These are phyloP conservation scores for Rhodotorula sp. DNA, from an alignment of 1,284 basidiomycete species.

Conservation along the genomic window DNA sequence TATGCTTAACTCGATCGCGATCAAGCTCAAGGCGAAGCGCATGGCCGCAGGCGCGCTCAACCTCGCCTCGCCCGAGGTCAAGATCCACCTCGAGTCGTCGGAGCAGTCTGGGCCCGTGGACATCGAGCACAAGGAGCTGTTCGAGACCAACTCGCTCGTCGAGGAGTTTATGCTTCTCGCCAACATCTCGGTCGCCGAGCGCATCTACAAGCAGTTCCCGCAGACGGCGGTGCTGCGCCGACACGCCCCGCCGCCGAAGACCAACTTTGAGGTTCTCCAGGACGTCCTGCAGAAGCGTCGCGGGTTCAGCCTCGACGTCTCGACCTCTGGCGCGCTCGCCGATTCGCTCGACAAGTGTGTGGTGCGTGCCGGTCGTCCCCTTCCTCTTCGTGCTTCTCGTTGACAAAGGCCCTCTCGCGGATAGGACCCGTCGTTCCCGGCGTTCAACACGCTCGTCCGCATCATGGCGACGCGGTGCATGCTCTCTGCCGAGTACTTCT, in stretches of 20 bases:
- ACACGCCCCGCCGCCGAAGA: conserved; percentile 88
- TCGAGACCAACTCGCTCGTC: conserved; percentile 94
- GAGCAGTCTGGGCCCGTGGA: conserved; percentile 88
- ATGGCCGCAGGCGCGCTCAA: conserved; percentile 96
- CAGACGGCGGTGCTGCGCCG: conserved; percentile 94
- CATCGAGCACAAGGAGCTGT: conserved; percentile 91
- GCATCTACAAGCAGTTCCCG: conserved; percentile 93
- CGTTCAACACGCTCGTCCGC: conserved; percentile 95
- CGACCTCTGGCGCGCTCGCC: conserved; percentile 88
- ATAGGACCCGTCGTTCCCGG: conserved; percentile 74
- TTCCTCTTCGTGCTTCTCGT: neutral
- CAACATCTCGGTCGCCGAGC: conserved; percentile 88
- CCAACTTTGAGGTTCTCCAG: conserved; percentile 94
- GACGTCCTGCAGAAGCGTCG: conserved; percentile 87
- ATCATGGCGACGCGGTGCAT: conserved; percentile 99
- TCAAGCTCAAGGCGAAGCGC: conserved; percentile 79
- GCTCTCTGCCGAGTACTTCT: conserved; percentile 98
- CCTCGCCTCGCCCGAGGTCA: conserved; percentile 95
- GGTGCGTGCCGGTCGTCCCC: conserved; percentile 56
- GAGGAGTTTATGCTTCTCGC: conserved; percentile 99
- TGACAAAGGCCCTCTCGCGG: neutral
- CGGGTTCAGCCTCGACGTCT: conserved; percentile 84
- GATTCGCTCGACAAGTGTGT: conserved; percentile 83
- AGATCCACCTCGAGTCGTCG: conserved; percentile 85
- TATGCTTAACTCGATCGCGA: conserved; percentile 83